These are phyloP conservation scores for Pichia membranifaciens DNA, from an alignment of 805 yeast genomes.

Conservation along the genomic window DNA sequence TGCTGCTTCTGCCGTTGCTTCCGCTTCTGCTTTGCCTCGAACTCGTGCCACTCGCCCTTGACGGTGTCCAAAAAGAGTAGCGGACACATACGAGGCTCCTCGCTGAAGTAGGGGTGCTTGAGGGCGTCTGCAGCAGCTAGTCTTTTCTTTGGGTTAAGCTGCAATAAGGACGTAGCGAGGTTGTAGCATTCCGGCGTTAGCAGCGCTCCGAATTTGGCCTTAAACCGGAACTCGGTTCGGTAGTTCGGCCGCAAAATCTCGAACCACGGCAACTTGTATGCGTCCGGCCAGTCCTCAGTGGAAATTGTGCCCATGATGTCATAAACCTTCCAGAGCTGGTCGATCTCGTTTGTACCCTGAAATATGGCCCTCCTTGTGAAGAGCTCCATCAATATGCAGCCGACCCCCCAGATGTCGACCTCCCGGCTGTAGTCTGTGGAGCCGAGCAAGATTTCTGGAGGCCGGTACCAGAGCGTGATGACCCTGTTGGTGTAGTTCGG, in stretches of 20 bases:
- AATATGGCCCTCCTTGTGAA: conserved; percentile 72
- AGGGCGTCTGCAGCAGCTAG: conserved; percentile 67
- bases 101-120: conserved; percentile 61
- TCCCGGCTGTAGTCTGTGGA: conserved; percentile 85
- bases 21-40: conserved; percentile 80
- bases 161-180: conserved; percentile 57
- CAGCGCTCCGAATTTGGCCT: conserved; percentile 34
- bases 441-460: conserved; percentile 89
- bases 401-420: conserved; percentile 96
- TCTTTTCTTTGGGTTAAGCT: conserved; percentile 64
- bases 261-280: conserved; percentile 86
- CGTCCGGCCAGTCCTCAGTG: conserved; percentile 65
- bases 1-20: conserved; percentile 30
- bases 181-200: conserved; percentile 53
- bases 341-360: conserved; percentile 84
- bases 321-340: conserved; percentile 72
- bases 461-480: conserved; percentile 95
- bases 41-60: conserved; percentile 93
- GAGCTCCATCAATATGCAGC: conserved; percentile 81
- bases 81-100: conserved; percentile 61
- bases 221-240: conserved; percentile 34
- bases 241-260: conserved; percentile 66
- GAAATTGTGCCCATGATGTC: conserved; percentile 85
- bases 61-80: conserved; percentile 49
- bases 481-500: conserved; percentile 93